Conservation (phyloP, 805 yeast genomes). For the Ogataea neopini region DNA sequence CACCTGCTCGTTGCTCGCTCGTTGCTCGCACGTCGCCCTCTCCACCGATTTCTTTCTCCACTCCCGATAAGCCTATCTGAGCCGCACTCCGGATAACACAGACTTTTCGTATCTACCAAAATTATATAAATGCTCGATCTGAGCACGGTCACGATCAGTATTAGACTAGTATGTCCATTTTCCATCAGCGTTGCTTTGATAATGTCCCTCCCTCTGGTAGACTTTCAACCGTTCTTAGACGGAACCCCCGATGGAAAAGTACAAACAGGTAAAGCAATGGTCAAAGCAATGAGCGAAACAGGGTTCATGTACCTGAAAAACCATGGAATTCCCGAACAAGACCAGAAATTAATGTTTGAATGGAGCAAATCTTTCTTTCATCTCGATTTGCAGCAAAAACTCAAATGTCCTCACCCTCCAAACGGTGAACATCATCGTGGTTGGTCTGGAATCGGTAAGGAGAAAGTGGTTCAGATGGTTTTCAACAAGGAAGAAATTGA, state of each 20-base stretch:
- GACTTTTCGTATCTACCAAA: neutral
- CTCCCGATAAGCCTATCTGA: slow-evolving; percentile 1
- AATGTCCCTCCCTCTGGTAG: slow-evolving; percentile 35
- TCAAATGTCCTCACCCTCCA: slow-evolving; percentile 26
- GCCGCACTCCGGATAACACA: slow-evolving; percentile 6
- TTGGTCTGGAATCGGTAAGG: slow-evolving; percentile 29
- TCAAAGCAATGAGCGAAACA: slow-evolving; percentile 25
- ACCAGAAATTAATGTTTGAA: slow-evolving; percentile 20
- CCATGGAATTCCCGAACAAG: slow-evolving; percentile 21
- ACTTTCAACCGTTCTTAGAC: slow-evolving; percentile 29
- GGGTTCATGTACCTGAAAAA: slow-evolving; percentile 27
- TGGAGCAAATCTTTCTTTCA: slow-evolving; percentile 32
- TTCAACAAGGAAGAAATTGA: slow-evolving; percentile 21
- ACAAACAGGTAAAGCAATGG: slow-evolving; percentile 28
- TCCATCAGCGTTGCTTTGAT: no score
- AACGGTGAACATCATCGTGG: slow-evolving; percentile 29
- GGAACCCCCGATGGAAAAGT: slow-evolving; percentile 27
- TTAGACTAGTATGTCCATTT: no score
- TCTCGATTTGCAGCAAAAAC: slow-evolving; percentile 24
- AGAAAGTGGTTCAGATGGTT: slow-evolving; percentile 26
- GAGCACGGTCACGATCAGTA: no score
- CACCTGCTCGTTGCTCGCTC: no score
- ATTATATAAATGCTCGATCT: neutral
- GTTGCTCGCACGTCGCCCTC: no score
- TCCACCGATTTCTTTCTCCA: slow-evolving; percentile 2